phyloP scores from a whole-genome alignment of 768 basidiomycete genomes.

The Boletus rubroflammeus region DNA sequence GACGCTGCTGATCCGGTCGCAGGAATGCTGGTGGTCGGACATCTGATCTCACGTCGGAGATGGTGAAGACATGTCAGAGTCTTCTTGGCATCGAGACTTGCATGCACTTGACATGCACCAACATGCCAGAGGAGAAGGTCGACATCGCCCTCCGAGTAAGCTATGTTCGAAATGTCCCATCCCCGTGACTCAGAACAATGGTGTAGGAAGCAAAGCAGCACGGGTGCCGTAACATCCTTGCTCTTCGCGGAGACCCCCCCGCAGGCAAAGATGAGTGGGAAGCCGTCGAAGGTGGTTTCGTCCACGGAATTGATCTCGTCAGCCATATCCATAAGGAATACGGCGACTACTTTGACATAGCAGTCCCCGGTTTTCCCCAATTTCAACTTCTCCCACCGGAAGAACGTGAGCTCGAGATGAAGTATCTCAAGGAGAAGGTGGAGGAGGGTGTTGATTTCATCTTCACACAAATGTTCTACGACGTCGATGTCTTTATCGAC shows the following conservation, averaged over 20 bases:
- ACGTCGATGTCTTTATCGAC: conserved; percentile 82
- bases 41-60: conserved; percentile 88
- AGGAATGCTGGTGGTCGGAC: conserved; percentile 98
- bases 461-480: conserved; percentile 99
- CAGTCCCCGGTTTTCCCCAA: conserved; percentile 92
- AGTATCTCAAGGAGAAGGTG: conserved; percentile 85
- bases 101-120: conserved; percentile 98
- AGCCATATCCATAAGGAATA: conserved; percentile 78
- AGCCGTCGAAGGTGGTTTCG: conserved; percentile 86
- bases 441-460: conserved; percentile 90
- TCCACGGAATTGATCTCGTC: conserved; percentile 90
- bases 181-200: conserved; percentile 1
- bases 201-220: conserved; percentile 80
- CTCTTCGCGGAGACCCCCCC: conserved; percentile 90
- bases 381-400: conserved; percentile 67
- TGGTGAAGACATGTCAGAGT: conserved; percentile 92
- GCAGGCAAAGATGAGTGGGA: conserved; percentile 88
- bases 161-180: conserved; percentile 11
- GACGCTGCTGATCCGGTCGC: conserved; percentile 4
- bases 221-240: conserved; percentile 91
- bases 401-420: conserved; percentile 74
- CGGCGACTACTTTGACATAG: conserved; percentile 93
- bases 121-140: conserved; percentile 96
- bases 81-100: conserved; percentile 94
- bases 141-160: conserved; percentile 85